Evolutionary conservation across 306 rosid genomes (phyloP).

Genomic region (Senna siamea): DNA sequence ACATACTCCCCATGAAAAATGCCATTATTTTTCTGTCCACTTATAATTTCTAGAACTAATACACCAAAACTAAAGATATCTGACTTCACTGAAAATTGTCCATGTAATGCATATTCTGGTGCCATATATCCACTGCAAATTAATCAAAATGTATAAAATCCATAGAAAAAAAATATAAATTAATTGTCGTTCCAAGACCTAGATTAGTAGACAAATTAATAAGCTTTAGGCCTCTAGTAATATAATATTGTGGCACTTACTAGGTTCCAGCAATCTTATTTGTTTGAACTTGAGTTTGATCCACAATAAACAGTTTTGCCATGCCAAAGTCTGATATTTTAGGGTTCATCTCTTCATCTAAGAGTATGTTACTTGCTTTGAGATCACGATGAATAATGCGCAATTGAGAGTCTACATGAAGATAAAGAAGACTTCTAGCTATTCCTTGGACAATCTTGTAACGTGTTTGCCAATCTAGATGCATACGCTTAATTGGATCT

Average conservation of each 20-base stretch:
- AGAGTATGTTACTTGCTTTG: slow-evolving; percentile 38
- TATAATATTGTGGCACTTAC: neutral
- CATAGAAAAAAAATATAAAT: neutral
- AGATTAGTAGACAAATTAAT: neutral
- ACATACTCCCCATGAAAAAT: neutral
- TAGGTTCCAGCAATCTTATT: slow-evolving; percentile 31
- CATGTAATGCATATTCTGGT: neutral
- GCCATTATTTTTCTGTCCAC: neutral
- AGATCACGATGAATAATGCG: slow-evolving; percentile 43
- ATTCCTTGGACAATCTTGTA: slow-evolving; percentile 35
- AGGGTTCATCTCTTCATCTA: slow-evolving; percentile 34
- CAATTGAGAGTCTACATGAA: slow-evolving; percentile 42
- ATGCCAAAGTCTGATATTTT: slow-evolving; percentile 47
- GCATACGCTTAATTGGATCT: slow-evolving; percentile 27
- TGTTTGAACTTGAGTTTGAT: slow-evolving; percentile 29
- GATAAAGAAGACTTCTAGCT: slow-evolving; percentile 36
- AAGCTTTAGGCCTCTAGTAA: neutral
- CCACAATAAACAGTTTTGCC: slow-evolving; percentile 26
- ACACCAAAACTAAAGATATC: slow-evolving; percentile 6
- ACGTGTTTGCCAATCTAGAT: slow-evolving; percentile 25
- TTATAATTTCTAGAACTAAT: neutral
- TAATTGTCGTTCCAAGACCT: no score
- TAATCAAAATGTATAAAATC: neutral
- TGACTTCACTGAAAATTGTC: neutral
- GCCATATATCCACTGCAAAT: neutral